Conservation (phyloP, 139 green algal species). For the Chlamydomonas eustigma region DNA sequence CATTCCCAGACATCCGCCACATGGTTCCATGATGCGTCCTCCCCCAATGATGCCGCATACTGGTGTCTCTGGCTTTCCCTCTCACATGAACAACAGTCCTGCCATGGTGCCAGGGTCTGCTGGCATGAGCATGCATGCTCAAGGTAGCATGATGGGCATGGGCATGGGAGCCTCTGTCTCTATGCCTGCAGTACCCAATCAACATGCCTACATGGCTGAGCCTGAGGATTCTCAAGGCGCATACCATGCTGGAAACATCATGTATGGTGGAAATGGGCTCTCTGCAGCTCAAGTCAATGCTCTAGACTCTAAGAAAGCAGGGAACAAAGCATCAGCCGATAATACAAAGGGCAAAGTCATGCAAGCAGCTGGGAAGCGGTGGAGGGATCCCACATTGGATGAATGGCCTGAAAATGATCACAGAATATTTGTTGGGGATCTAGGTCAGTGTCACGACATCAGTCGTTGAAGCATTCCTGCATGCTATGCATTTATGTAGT, state of each 20-base stretch:
- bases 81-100: not conserved
- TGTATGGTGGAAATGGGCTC: no score
- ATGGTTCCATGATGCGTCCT: no score
- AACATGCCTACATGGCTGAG: no score
- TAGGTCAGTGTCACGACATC: conserved; percentile 88
- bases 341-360: conserved; percentile 35
- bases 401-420: conserved; percentile 94
- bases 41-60: no score
- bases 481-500: no score
- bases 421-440: conserved; percentile 94
- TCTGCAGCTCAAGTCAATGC: not conserved
- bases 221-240: no score
- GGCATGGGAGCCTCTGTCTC: conserved; percentile 3
- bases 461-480: conserved; percentile 82
- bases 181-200: not conserved
- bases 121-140: conserved; percentile 13
- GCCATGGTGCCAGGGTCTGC: not conserved
- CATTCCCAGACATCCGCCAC: no score
- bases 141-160: conserved; percentile 13
- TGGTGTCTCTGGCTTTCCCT: no score
- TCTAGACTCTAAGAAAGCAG: no score
- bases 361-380: conserved; percentile 56
- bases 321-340: no score
- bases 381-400: conserved; percentile 70
- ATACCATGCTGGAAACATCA: no score